Base-by-base conservation (phyloP, 1,139 yeast genomes). In the Hansenula lynferdii region DNA sequence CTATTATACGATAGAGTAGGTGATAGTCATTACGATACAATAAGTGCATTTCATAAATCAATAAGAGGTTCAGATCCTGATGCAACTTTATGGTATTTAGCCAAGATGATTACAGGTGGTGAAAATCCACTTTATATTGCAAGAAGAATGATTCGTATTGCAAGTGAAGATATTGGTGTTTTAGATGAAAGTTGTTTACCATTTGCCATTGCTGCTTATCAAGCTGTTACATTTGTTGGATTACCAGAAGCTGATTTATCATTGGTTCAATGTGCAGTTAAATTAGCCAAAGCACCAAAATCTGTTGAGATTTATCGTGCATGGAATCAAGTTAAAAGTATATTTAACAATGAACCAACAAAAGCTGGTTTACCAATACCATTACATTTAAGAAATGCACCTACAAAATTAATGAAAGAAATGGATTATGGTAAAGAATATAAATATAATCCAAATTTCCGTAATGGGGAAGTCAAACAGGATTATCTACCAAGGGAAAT, bases 81-180 rank as follows among this genome's bases (percentile, higher is more conserved):
- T 60, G 97, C 97, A 0, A 82, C 97, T 0, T 64, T 92, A 43
- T 89, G 82, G 58, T 92, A 92, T 53, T 65, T 92, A 19, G 92
- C 82, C 0, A 73, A 89, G 39, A 90, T 92, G 97, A 66, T 92
- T 5, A 73, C 77, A 42, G 90, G 95, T 3, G 97, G 98, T 0
- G 97, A 92, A 56, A 96, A 86, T 56, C 98, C 98, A 0, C 60
- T 89, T 25, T 94, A 84, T 53, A 80, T 92, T n/a, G 87, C 94
- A 0, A 67, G 99, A 34, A 66, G 98, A 49, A 85, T 94, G 95
- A 81, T 92, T 4, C 72, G 95, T 5, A 89, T 90, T 22, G 96
- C 97, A 0, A 81, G 92, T 56, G 98, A 86, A 59, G 97, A 90
- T 57, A 68, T 89, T 25, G 97, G 97, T 0, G 63, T 85, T 4